Evolutionary conservation across 2,329 filamentous ascomycete genomes (phyloP).

Genomic region (Cladosporium cucumerinum): DNA sequence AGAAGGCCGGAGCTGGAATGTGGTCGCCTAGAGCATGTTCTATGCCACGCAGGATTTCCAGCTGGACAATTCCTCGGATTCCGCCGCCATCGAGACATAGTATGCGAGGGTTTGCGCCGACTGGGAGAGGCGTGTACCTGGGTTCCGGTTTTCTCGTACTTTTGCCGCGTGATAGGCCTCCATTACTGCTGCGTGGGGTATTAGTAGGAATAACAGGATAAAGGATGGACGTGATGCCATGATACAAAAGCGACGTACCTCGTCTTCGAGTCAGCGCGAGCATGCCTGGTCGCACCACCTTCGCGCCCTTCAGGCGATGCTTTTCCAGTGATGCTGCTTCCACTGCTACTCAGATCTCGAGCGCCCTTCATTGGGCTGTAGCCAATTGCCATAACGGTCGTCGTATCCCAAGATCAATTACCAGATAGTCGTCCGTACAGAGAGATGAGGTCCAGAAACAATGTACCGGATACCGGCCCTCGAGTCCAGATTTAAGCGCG

Average conservation of each 20-base stretch:
- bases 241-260: not conserved
- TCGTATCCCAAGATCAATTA: not conserved
- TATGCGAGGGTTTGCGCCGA: slow-evolving; percentile 29
- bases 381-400: not conserved
- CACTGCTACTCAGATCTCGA: not conserved
- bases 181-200: not conserved
- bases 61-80: slow-evolving; percentile 45
- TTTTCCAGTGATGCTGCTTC: not conserved
- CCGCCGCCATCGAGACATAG: slow-evolving; percentile 41
- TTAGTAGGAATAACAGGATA: not conserved
- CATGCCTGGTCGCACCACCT: not conserved
- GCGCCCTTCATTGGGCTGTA: not conserved
- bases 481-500: not conserved
- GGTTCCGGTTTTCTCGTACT: slow-evolving; percentile 36
- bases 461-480: not conserved
- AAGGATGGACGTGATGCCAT: not conserved
- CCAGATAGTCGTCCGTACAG: not conserved
- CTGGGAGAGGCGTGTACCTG: slow-evolving; percentile 29
- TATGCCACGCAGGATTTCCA: slow-evolving; percentile 43
- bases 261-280: not conserved
- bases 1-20: slow-evolving; percentile 45
- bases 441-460: not conserved
- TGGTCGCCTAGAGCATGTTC: slow-evolving; percentile 37
- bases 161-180: not conserved
- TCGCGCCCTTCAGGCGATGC: not conserved